Percentiles rank a stretch among this genome's conserved stretches.
Evolutionary conservation across 1,284 basidiomycete species (phyloP).

Genomic region (Ceratobasidium sp.): DNA sequence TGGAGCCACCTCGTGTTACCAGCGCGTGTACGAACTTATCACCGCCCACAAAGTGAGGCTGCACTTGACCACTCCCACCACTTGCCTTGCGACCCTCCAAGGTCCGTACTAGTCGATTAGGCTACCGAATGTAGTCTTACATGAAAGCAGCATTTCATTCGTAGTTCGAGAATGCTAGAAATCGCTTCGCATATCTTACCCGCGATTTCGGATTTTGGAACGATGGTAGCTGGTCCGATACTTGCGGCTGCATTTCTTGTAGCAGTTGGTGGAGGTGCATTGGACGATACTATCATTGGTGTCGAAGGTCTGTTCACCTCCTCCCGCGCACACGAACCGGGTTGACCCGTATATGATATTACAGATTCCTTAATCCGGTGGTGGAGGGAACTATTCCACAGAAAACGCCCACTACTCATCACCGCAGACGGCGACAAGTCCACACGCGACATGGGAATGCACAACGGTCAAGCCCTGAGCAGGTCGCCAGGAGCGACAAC

Average conservation of each 20-base stretch:
- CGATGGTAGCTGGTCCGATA: conserved; percentile 36
- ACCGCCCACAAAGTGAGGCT: not conserved
- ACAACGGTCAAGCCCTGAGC: not conserved
- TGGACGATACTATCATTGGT: conserved; percentile 27
- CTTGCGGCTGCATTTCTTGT: conserved; percentile 25
- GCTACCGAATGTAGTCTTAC: not conserved
- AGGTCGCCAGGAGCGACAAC: not conserved
- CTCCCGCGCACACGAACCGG: too few relatives aligned
- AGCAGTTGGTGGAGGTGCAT: conserved; percentile 34
- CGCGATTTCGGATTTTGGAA: conserved; percentile 5
- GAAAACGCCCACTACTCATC: not conserved
- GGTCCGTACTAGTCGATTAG: not conserved
- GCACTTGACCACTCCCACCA: conserved; percentile 3
- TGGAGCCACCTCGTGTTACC: conserved; percentile 41
- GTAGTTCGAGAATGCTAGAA: not conserved
- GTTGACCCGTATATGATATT: not conserved
- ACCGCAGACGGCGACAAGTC: conserved; percentile 6
- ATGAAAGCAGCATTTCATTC: not conserved
- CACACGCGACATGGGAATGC: not conserved
- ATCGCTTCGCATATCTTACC: conserved; percentile 30
- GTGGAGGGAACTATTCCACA: conserved; percentile 19
- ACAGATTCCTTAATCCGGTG: conserved; percentile 29
- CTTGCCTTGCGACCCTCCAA: not conserved
- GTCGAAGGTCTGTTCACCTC: conserved; percentile 13
- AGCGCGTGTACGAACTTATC: conserved; percentile 37